Evolutionary conservation across 2,329 filamentous ascomycete species (phyloP).

Genomic region (Venturia asperata): DNA sequence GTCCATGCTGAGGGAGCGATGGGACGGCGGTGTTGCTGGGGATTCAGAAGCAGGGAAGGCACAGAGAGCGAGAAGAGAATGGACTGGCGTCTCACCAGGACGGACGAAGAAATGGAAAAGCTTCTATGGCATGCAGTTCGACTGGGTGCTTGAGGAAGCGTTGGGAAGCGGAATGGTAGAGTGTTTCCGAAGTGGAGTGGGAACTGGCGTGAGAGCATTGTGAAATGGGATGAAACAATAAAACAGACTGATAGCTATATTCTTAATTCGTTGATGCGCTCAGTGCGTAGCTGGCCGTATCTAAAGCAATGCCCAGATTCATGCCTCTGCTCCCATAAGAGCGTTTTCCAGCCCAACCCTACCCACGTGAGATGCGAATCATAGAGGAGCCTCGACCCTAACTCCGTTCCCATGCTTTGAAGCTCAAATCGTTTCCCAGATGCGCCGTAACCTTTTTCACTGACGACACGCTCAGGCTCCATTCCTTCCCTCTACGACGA

Average conservation of each 20-base stretch:
- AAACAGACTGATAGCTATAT: background rate
- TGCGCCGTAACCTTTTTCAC: slow-evolving; percentile 22
- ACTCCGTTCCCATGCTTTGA: background rate
- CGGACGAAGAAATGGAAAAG: slow-evolving; percentile 63
- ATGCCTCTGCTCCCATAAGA: background rate
- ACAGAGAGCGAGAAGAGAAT: slow-evolving; percentile 45
- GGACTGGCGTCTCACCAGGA: slow-evolving; percentile 26
- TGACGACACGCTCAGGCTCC: too few species aligned
- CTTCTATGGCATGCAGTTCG: slow-evolving; percentile 62
- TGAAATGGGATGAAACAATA: slow-evolving; percentile 7
- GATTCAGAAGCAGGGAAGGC: slow-evolving; percentile 40
- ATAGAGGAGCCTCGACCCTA: background rate
- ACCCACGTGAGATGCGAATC: background rate
- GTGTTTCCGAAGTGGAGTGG: slow-evolving; percentile 69
- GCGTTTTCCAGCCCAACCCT: background rate
- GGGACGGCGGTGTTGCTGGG: slow-evolving; percentile 57
- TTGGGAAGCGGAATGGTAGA: slow-evolving; percentile 64
- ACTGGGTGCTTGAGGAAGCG: slow-evolving; percentile 65
- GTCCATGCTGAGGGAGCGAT: slow-evolving; percentile 56
- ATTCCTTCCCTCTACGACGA: slow-evolving; percentile 65
- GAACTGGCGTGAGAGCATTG: slow-evolving; percentile 49
- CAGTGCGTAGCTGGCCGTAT: background rate
- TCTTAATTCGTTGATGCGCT: background rate
- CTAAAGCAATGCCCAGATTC: background rate
- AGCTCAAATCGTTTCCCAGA: background rate